Base-by-base conservation (phyloP, 257 asterid genomes). In the Petunia secreta region DNA sequence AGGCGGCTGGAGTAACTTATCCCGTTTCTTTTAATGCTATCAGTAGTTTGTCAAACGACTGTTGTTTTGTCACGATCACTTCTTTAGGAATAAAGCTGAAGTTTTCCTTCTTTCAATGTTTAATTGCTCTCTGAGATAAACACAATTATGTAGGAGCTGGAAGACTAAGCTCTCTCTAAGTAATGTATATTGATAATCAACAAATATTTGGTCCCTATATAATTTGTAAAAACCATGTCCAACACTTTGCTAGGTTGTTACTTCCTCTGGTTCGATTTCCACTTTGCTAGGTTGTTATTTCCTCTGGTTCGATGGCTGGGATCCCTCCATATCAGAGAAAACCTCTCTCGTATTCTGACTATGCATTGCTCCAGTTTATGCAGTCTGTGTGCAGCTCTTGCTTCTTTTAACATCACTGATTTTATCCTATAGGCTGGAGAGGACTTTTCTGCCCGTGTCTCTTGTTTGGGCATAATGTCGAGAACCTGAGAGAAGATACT, bases 401-500 rank as follows among this genome's bases (percentile, higher is more conserved):
- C 36, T 79, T 64, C 76, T 79, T 39, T 44, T 63, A 14, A 71
- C 77, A 9, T n/a, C 62, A 63, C 0, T 48, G 44, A 13, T 1
- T 79, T 79, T 58, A 64, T 63, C 50, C 63, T 79, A 59, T 64
- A 79, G 82, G 82, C 55, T 79, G 73, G 82, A 79, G 64, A 3
- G 82, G 82, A 79, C 65, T 79, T 14, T 64, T 79, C 74, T 79
- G 82, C 62, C 82, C 82, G 2, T 79, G 82, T 9, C 8, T 79
- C 46, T 36, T 79, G 82, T 79, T 79, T 64, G 82, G 82, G 43
- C 82, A 76, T 10, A 79, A 79, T 37, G 54, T 79, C 9, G 90
- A 90, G 75, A 87, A 16, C 73, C 77, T 94, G 87, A 91, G 97
- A 86, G 99, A 94, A 2, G 98, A 96, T 71, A 91, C 90, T 79